A percentile compares a stretch with the other conserved stretches of the same genome.
phyloP scores from a whole-genome alignment of 805 yeast genomes.

The Hyphopichia homilentoma region DNA sequence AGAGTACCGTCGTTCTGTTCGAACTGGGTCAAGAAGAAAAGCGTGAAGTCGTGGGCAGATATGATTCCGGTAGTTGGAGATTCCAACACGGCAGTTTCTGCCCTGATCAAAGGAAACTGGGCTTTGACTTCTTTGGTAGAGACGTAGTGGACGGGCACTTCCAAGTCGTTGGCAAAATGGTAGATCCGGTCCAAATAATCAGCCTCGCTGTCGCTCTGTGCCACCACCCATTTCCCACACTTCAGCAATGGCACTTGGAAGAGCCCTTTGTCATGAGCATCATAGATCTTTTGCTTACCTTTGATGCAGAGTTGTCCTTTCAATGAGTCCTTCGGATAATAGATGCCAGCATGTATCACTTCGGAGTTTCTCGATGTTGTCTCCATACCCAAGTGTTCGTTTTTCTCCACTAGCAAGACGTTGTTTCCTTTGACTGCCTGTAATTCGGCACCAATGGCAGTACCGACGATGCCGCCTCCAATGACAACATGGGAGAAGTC shows the following conservation, averaged over 20 bases:
- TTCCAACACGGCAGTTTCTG: constrained; percentile 55
- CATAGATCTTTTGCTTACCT: constrained; percentile 70
- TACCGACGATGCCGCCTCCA: constrained; percentile 85
- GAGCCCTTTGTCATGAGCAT: constrained; percentile 32
- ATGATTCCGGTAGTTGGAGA: constrained; percentile 86
- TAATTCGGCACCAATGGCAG: constrained; percentile 74
- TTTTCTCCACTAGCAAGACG: constrained; percentile 69
- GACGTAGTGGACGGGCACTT: constrained; percentile 57
- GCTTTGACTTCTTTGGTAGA: constrained; percentile 39
- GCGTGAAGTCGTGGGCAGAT: constrained; percentile 74
- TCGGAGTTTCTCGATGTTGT: constrained; percentile 90
- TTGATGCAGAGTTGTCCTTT: constrained; percentile 68
- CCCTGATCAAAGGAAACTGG: constrained; percentile 66
- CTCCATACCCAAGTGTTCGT: constrained; percentile 65
- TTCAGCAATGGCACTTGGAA: constrained; percentile 48
- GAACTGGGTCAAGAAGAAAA: constrained; percentile 50
- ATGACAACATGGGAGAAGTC: constrained; percentile 71
- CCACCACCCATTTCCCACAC: constrained; percentile 88
- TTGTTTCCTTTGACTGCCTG: constrained; percentile 38
- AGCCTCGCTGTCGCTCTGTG: constrained; percentile 64
- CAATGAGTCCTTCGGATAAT: constrained; percentile 67
- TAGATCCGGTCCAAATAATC: constrained; percentile 55
- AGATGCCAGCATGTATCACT: constrained; percentile 88
- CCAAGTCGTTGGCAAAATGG: constrained; percentile 45
- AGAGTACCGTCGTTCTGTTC: constrained; percentile 62